These are phyloP conservation scores for Raphanus raphanistrum DNA, from an alignment of 345 rosid species.

Conservation along the genomic window DNA sequence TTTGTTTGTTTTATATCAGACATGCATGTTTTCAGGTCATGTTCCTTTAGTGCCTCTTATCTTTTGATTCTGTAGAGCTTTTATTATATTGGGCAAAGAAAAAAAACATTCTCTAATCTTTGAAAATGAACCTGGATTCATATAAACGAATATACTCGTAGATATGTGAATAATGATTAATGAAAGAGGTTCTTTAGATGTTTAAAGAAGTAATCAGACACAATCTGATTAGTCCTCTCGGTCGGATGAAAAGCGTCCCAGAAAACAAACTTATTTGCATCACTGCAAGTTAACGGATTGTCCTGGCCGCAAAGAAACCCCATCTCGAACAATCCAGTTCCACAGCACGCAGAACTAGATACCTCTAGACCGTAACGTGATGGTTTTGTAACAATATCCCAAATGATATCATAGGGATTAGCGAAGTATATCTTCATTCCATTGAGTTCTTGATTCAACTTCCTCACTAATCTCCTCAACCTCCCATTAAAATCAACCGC, in stretches of 20 bases:
- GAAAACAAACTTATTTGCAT: constrained; percentile 59
- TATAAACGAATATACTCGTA: neutral
- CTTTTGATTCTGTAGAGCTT: neutral
- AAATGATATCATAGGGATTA: constrained; percentile 47
- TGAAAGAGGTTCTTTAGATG: constrained; percentile 34
- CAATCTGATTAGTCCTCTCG: constrained; percentile 40
- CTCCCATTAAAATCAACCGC: constrained; percentile 58
- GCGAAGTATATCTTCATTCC: constrained; percentile 48
- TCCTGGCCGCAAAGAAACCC: constrained; percentile 50
- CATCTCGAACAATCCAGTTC: constrained; percentile 69
- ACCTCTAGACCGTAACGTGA: constrained; percentile 53
- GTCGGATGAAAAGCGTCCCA: constrained; percentile 45
- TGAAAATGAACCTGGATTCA: constrained; percentile 2
- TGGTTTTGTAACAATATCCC: constrained; percentile 46
- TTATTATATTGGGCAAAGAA: neutral
- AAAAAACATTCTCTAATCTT: neutral
- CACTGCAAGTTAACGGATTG: constrained; percentile 51
- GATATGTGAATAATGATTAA: neutral
- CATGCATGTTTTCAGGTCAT: neutral
- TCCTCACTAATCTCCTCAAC: constrained; percentile 39
- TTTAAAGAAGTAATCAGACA: constrained; percentile 28
- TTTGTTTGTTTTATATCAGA: neutral
- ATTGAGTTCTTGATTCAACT: constrained; percentile 42
- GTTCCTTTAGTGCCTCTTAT: neutral
- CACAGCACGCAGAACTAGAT: constrained; percentile 56